Percentiles rank a stretch among this genome's conserved stretches.
These are phyloP conservation scores for Acacia pycnantha DNA, from an alignment of 331 rosid species.

Conservation along the genomic window DNA sequence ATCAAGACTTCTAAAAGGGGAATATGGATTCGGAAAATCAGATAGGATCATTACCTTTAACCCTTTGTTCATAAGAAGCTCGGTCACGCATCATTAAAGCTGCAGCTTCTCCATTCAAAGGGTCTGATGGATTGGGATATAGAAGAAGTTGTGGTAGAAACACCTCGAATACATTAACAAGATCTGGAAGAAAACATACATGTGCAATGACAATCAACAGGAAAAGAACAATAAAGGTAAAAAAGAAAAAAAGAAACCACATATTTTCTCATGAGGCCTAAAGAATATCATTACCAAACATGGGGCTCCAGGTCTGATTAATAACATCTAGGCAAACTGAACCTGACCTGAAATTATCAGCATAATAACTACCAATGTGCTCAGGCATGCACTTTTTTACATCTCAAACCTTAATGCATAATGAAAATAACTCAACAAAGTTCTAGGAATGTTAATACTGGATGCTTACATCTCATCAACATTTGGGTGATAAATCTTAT, in stretches of 20 bases:
- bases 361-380: neutral
- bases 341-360: slow-evolving; percentile 62
- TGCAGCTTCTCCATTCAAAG: slow-evolving; percentile 73
- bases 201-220: neutral
- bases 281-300: slow-evolving; percentile 52
- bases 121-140: slow-evolving; percentile 74
- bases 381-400: slow-evolving; percentile 9
- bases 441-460: neutral
- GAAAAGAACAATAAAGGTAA: neutral
- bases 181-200: slow-evolving; percentile 41
- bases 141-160: slow-evolving; percentile 67
- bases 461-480: slow-evolving; percentile 78
- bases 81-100: slow-evolving; percentile 66
- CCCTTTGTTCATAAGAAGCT: slow-evolving; percentile 58
- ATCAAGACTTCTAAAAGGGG: neutral
- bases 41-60: slow-evolving; percentile 49
- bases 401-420: neutral
- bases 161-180: slow-evolving; percentile 65
- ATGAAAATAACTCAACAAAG: slow-evolving; percentile 4
- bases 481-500: slow-evolving; percentile 86
- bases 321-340: slow-evolving; percentile 75
- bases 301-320: slow-evolving; percentile 77
- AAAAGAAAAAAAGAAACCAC: neutral
- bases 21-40: neutral
- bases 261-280: neutral